A percentile compares a stretch with the other conserved stretches of the same genome.
Evolutionary conservation across 352 stramenopile genomes (phyloP).

Genomic region (Phytophthora parvispora): DNA sequence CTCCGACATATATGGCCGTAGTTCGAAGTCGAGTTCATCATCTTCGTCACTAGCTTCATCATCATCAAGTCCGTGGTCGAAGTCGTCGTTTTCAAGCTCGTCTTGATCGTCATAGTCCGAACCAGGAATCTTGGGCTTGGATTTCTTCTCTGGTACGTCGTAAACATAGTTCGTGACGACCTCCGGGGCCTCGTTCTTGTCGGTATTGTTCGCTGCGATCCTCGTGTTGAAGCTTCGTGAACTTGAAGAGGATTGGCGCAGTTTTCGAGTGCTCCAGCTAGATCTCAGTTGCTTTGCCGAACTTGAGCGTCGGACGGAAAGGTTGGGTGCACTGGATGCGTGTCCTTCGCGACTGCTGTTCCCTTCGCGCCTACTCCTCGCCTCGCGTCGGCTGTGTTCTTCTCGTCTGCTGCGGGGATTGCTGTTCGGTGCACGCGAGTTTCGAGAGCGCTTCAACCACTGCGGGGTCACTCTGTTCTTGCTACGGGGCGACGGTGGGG

Average conservation of each 20-base stretch:
- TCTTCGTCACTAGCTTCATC: conserved; percentile 17
- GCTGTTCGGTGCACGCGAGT: neutral
- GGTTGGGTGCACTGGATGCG: neutral
- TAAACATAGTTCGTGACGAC: conserved; percentile 43
- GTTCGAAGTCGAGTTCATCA: conserved; percentile 18
- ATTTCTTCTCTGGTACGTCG: conserved; percentile 36
- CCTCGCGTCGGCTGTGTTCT: conserved; percentile 15
- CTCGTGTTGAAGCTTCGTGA: conserved; percentile 18
- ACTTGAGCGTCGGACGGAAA: conserved; percentile 16
- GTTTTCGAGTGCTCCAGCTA: conserved; percentile 5
- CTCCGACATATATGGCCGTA: conserved; percentile 29
- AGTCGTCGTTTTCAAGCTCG: conserved; percentile 15
- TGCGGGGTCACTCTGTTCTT: conserved; percentile 22
- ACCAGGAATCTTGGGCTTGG: conserved; percentile 5
- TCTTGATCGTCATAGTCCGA: conserved; percentile 26
- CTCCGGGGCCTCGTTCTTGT: conserved; percentile 26
- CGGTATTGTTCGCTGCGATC: conserved; percentile 4
- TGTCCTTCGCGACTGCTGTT: conserved; percentile 15
- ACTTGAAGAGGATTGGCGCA: neutral
- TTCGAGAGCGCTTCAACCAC: conserved; percentile 11
- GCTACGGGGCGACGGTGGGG: neutral
- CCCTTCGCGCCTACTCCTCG: conserved; percentile 12
- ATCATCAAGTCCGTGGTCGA: conserved; percentile 20
- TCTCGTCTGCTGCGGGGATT: conserved; percentile 10
- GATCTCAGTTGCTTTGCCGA: conserved; percentile 12